Percentiles rank a stretch among this genome's conserved stretches.
Conservation (phyloP, 805 yeast genomes). For the Nakazawaea wickerhamii region DNA sequence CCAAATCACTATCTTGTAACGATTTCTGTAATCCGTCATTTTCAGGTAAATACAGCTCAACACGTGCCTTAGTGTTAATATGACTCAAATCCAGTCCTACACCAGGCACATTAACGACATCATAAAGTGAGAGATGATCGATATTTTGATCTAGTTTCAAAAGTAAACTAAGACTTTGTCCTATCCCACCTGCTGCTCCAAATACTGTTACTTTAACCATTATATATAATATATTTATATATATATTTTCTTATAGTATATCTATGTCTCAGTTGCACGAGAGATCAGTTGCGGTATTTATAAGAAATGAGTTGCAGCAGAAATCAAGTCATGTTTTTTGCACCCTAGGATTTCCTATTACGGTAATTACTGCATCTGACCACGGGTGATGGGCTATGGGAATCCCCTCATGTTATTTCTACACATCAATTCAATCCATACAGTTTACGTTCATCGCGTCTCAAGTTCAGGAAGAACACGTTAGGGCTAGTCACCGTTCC, state of each 20-base stretch:
- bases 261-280: too few relatives aligned
- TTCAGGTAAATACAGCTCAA: conserved; percentile 37
- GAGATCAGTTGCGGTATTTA: not conserved
- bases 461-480: conserved; percentile 48
- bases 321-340: not conserved
- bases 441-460: conserved; percentile 32
- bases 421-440: conserved; percentile 25
- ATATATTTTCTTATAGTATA: not conserved
- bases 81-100: conserved; percentile 87
- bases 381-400: too few relatives aligned
- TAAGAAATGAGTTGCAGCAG: not conserved
- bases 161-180: conserved; percentile 83
- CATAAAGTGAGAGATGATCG: conserved; percentile 69
- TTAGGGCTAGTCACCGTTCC: conserved; percentile 76
- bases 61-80: conserved; percentile 62
- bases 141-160: conserved; percentile 64
- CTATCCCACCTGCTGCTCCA: conserved; percentile 95
- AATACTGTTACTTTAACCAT: conserved; percentile 68
- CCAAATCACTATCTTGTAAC: conserved; percentile 41
- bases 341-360: too few relatives aligned
- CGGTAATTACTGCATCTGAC: too few relatives aligned
- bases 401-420: not conserved
- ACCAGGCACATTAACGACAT: conserved; percentile 80
- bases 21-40: conserved; percentile 32
- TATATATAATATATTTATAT: not conserved